Evolutionary conservation across 176 grass and related monocot genomes (phyloP).

Genomic region (Aegilops sharonensis): DNA sequence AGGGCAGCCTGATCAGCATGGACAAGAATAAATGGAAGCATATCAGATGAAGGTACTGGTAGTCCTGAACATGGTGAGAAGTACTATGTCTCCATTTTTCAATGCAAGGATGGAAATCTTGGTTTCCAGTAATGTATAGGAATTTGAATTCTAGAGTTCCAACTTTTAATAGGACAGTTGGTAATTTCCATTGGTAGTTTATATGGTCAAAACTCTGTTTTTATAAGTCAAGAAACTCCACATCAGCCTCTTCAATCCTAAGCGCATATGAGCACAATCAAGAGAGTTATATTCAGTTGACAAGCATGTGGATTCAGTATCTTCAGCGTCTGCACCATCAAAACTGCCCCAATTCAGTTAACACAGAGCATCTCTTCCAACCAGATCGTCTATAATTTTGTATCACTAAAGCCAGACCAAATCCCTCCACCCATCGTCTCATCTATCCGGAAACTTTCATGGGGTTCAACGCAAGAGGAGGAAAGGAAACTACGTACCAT

Average conservation of each 20-base stretch:
- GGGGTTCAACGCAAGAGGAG: background rate
- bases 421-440: too few species aligned
- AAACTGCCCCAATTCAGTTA: too few species aligned
- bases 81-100: background rate
- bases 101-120: background rate
- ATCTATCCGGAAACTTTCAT: background rate
- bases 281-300: background rate
- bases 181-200: background rate
- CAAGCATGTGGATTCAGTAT: background rate
- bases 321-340: too few species aligned
- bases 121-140: background rate
- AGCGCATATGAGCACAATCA: background rate
- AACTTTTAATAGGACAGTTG: background rate
- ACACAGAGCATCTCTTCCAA: too few species aligned
- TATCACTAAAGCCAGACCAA: too few species aligned
- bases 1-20: background rate
- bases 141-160: background rate
- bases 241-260: background rate
- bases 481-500: constrained; percentile 7
- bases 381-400: too few species aligned
- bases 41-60: background rate
- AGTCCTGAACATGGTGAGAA: background rate
- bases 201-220: background rate
- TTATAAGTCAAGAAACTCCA: background rate
- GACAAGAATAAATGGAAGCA: background rate